Base-by-base conservation (phyloP, 2,329 filamentous ascomycete genomes). In the Dactylella cylindrospora region DNA sequence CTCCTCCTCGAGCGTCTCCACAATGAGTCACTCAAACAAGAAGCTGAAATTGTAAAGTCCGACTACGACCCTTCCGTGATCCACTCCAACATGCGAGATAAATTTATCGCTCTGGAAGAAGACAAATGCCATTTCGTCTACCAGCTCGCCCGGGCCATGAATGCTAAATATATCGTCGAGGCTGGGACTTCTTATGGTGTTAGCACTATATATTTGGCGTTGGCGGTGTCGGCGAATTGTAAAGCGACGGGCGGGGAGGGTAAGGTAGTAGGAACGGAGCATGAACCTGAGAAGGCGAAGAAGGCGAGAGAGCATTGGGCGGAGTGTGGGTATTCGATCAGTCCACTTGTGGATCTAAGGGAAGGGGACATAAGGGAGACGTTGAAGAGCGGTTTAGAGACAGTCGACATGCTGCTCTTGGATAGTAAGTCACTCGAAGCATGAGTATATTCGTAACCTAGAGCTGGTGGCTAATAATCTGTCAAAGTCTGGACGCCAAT, bases 161-260 rank as follows among this genome's bases (percentile, higher is more conserved):
- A 76, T 1, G 80, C 81, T 0, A 73, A 72, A 1, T 75, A 75
- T 33, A 72, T 83, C 17, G 76, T 84, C 29, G 81, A 84, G 67
- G 80, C 79, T 0, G 82, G 81, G 0, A 84, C 82, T 0, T 79
- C 76, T 33, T 84, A 81, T 54, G 82, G 82, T 2, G 76, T 84
- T 1, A 81, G 78, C 52, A 84, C 81, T 0, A 81, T 84, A 36
- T 84, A 83, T 59, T 75, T 84, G 1, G 80, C 81, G 0, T 72
- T 84, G 1, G 82, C 80, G 0, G 78, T 80, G 0, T 74, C 74
- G 0, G 74, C 79, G 50, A 82, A 79, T 54, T 73, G 72, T 0
- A 67, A 64, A 0, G 59, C 46, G 2, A 66, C 61, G n/a, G 72
- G 70, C 9, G 46, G 70, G 47, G 12, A 67, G 32, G 78, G 75